These are phyloP conservation scores for Rickenella mellea DNA, from an alignment of 768 basidiomycete species.

Conservation along the genomic window DNA sequence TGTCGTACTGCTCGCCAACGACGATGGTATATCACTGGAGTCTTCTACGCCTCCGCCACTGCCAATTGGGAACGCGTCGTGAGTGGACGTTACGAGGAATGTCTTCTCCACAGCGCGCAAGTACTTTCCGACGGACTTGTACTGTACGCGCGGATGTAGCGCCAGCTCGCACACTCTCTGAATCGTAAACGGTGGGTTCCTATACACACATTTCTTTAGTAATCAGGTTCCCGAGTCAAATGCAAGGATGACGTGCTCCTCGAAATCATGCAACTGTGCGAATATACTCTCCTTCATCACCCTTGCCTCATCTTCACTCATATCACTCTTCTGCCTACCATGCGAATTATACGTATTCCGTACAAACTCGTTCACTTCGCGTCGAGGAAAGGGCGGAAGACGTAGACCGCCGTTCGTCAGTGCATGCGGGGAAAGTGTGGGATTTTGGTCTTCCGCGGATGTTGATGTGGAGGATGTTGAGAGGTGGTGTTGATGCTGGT, in stretches of 20 bases:
- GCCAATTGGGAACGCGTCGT: slow-evolving; percentile 51
- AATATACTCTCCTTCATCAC: slow-evolving; percentile 48
- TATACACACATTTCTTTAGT: slow-evolving; percentile 9
- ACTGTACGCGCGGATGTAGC: slow-evolving; percentile 56
- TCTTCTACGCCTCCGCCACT: slow-evolving; percentile 25
- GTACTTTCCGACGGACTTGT: slow-evolving; percentile 77
- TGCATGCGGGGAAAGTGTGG: slow-evolving; percentile 18
- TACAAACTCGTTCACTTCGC: slow-evolving; percentile 19
- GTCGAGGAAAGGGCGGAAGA: slow-evolving; percentile 64
- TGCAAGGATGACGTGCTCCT: slow-evolving; percentile 46
- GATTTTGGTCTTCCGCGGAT: background rate
- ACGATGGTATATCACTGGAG: slow-evolving; percentile 25
- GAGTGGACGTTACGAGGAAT: slow-evolving; percentile 75
- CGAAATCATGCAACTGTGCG: slow-evolving; percentile 62
- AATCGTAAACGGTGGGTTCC: slow-evolving; percentile 77
- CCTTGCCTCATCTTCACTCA: slow-evolving; percentile 53
- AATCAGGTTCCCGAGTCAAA: slow-evolving; percentile 1
- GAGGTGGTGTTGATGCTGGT: slow-evolving; percentile 8
- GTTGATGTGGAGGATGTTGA: background rate
- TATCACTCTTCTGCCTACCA: slow-evolving; percentile 46
- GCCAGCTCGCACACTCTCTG: slow-evolving; percentile 84
- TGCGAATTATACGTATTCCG: slow-evolving; percentile 37
- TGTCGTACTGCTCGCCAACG: slow-evolving; percentile 34
- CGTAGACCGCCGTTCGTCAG: slow-evolving; percentile 48
- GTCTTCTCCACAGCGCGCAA: slow-evolving; percentile 79